Percentiles rank a stretch among this genome's conserved stretches.
These are phyloP conservation scores for Neurospora discreta DNA, from an alignment of 495 filamentous ascomycete genomes.

Conservation along the genomic window DNA sequence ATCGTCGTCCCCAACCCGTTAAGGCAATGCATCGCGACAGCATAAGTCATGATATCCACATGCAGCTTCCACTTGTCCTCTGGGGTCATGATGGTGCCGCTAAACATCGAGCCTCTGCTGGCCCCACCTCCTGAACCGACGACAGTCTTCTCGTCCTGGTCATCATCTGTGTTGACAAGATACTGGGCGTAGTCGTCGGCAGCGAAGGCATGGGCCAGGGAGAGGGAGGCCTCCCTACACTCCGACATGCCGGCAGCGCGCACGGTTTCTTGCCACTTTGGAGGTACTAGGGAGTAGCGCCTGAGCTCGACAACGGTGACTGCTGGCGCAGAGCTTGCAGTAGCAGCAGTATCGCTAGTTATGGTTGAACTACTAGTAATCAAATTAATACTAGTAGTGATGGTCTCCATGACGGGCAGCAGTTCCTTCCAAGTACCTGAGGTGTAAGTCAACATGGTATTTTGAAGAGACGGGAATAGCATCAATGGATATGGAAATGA, in stretches of 20 bases:
- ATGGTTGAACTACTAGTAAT: constrained; percentile 5
- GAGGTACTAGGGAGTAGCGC: constrained; percentile 36
- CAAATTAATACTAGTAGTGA: constrained; percentile 18
- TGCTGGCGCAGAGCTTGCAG: background rate
- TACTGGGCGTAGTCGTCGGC: constrained; percentile 63
- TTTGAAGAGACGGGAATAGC: background rate
- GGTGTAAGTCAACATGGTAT: background rate
- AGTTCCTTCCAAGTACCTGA: background rate
- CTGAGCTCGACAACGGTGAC: constrained; percentile 29
- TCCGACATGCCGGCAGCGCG: constrained; percentile 49
- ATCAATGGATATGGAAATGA: background rate
- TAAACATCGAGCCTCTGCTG: background rate
- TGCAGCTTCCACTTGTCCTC: constrained; percentile 65
- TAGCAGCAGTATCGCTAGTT: background rate
- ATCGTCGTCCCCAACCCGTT: constrained; percentile 60
- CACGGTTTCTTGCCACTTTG: constrained; percentile 38
- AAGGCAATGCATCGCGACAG: constrained; percentile 58
- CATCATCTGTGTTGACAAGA: constrained; percentile 56
- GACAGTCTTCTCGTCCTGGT: constrained; percentile 22
- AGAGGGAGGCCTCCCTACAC: constrained; percentile 52
- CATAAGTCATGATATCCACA: constrained; percentile 59
- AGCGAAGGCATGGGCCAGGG: constrained; percentile 65
- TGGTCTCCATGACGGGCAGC: constrained; percentile 22
- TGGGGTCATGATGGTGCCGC: constrained; percentile 5
- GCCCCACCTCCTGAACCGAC: constrained; percentile 11